Percentiles rank a stretch among this genome's conserved stretches.
Conservation (phyloP, 116 monocot species). For the Trichopus zeylanicus region DNA sequence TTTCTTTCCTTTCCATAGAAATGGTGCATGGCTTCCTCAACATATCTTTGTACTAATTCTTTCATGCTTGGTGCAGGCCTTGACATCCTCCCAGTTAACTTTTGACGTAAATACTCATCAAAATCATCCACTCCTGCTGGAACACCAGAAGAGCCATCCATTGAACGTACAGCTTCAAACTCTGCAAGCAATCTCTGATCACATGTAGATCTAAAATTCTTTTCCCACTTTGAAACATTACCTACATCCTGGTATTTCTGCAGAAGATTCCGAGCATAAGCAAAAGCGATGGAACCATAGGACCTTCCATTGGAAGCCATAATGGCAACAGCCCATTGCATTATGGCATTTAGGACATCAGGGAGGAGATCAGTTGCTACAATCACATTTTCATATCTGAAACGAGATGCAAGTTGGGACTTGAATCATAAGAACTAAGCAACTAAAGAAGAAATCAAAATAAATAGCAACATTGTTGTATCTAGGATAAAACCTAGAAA, state of each 20-base stretch:
- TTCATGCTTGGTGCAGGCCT: constrained; percentile 61
- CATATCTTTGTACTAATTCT: constrained; percentile 73
- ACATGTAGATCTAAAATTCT: constrained; percentile 56
- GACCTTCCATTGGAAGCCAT: constrained; percentile 45
- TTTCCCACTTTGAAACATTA: constrained; percentile 83
- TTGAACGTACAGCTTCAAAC: constrained; percentile 56
- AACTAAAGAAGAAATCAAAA: background rate
- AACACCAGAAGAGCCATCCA: constrained; percentile 58
- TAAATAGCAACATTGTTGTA: too few relatives aligned
- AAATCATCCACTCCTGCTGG: constrained; percentile 57
- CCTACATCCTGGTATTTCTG: constrained; percentile 63
- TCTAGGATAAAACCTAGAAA: too few relatives aligned
- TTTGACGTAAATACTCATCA: constrained; percentile 82
- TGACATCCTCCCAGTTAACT: constrained; percentile 58
- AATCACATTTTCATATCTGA: constrained; percentile 88
- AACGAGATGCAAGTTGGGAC: background rate
- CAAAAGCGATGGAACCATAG: constrained; percentile 35
- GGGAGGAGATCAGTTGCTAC: constrained; percentile 79
- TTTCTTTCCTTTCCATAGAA: constrained; percentile 81
- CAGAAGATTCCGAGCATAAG: constrained; percentile 65
- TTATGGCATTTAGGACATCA: constrained; percentile 56
- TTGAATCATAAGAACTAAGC: background rate
- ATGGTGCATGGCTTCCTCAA: constrained; percentile 63
- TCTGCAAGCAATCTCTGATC: constrained; percentile 86
- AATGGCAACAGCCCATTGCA: constrained; percentile 30